Evolutionary conservation across 352 stramenopile genomes (phyloP).

Genomic region (Peronospora belbahrii): DNA sequence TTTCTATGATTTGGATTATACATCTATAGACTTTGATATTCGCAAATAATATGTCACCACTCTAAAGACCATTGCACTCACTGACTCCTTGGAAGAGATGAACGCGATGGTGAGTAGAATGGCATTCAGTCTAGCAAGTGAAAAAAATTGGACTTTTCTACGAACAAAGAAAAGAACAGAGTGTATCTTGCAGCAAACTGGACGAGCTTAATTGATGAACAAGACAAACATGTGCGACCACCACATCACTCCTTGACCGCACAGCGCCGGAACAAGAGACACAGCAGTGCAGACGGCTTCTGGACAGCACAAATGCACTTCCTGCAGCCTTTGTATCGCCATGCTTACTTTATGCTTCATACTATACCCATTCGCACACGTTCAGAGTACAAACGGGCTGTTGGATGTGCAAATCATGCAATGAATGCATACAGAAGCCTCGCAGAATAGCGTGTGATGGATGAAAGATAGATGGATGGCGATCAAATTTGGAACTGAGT

Average conservation of each 20-base stretch:
- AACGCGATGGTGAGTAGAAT: slow-evolving; percentile 63
- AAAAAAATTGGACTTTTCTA: slow-evolving; percentile 88
- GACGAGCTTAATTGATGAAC: no score
- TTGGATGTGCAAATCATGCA: slow-evolving; percentile 52
- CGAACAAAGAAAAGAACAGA: slow-evolving; percentile 73
- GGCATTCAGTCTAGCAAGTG: slow-evolving; percentile 57
- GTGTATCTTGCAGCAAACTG: slow-evolving; percentile 63
- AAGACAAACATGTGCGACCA: slow-evolving; percentile 32
- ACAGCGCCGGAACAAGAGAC: slow-evolving; percentile 19
- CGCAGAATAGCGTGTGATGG: not conserved
- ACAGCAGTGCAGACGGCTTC: slow-evolving; percentile 27
- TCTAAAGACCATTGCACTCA: slow-evolving; percentile 73
- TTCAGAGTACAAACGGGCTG: slow-evolving; percentile 42
- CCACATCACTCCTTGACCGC: slow-evolving; percentile 14
- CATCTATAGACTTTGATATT: not conserved
- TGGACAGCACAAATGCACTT: slow-evolving; percentile 23
- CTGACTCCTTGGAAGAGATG: slow-evolving; percentile 42
- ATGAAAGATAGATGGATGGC: not conserved
- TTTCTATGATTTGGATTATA: no score
- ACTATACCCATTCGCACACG: slow-evolving; percentile 72
- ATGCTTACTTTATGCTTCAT: slow-evolving; percentile 52
- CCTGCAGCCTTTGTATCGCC: slow-evolving; percentile 18
- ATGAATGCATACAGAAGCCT: not conserved
- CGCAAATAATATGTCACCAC: slow-evolving; percentile 39
- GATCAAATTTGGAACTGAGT: slow-evolving; percentile 12